Base-by-base conservation (phyloP, 2,329 filamentous ascomycete genomes). In the Elsinoe perseae region DNA sequence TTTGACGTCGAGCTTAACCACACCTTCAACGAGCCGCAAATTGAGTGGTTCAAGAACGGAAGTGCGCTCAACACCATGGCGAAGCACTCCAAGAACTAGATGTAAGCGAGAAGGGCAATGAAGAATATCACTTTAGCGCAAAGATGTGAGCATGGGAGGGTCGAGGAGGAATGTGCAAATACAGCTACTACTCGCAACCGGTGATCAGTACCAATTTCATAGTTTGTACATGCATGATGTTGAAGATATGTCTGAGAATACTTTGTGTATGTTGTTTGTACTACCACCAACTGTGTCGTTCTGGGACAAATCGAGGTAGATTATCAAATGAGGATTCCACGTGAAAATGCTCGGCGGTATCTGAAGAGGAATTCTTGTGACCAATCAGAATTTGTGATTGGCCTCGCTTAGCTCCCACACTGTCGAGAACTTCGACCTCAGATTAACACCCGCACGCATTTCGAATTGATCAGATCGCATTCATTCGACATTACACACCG, bases 11-110 rank as follows among this genome's bases (percentile, higher is more conserved):
- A 87, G 75, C 84, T 98, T 66, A 81, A 81, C 64, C 93, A 98
- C 79, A 98, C 93, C 63, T 98, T 95, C 85, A 98, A 98, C 81
- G 89, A 89, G 73, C 84, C 87, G 65, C 93, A 98, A 80, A 86
- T 98, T 61, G 87, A 96, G 78, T 98, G 93, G 93, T 98, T 98
- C 83, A 91, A 90, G 82, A 95, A 97, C 74, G 93, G 93, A 64
- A 91, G 86, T 69, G 93, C 93, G 56, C 81, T 98, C 64, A 98
- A 98, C 84, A 96, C 91, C 66, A 98, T 98, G 92, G 91, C 92
- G 64, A 95, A 93, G 84, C 60, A 66, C 55, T 21, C 42, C 27
- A 44, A 57, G 21, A 16, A 57, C 25, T 57, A 59, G n/a, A n/a
- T 12, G 42, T 10, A 7, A 43, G 20, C 25, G 50, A 18, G 34